Conservation (phyloP, 805 yeast genomes). For the Lipomyces starkeyi region DNA sequence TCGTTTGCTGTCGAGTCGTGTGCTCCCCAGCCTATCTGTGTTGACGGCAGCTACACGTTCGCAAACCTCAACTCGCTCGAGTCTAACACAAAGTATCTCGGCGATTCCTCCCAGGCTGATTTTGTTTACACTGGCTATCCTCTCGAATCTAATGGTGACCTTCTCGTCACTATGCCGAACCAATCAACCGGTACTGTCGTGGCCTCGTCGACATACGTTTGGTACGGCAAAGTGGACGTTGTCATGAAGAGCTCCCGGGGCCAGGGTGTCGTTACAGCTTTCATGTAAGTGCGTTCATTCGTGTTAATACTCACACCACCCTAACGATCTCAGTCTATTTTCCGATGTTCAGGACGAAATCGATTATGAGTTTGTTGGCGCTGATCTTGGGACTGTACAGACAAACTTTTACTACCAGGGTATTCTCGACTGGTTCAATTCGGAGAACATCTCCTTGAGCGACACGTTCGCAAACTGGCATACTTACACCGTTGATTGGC, state of each 20-base stretch:
- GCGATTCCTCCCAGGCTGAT: conserved; percentile 68
- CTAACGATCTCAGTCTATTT: conserved; percentile 51
- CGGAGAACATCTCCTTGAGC: conserved; percentile 51
- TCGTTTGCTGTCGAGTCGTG: conserved; percentile 73
- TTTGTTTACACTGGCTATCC: conserved; percentile 69
- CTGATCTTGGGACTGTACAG: conserved; percentile 68
- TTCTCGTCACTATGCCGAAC: conserved; percentile 79
- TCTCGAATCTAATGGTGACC: conserved; percentile 59
- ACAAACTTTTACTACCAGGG: conserved; percentile 84
- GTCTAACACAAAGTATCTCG: conserved; percentile 58
- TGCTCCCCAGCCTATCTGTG: conserved; percentile 84
- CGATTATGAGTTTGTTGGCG: conserved; percentile 87
- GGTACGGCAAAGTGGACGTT: conserved; percentile 85
- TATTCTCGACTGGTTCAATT: conserved; percentile 67
- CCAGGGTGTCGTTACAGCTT: conserved; percentile 82
- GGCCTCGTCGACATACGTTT: conserved; percentile 76
- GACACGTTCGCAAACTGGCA: conserved; percentile 72
- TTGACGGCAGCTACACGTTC: conserved; percentile 46
- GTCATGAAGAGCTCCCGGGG: conserved; percentile 74
- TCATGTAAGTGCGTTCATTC: conserved; percentile 50
- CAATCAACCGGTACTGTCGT: conserved; percentile 76
- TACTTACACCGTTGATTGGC: conserved; percentile 88
- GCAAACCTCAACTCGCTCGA: conserved; percentile 46
- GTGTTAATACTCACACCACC: not conserved
- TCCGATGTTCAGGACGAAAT: conserved; percentile 90